Base-by-base conservation (phyloP, 2,329 filamentous ascomycete genomes). In the Penicillium sp. region DNA sequence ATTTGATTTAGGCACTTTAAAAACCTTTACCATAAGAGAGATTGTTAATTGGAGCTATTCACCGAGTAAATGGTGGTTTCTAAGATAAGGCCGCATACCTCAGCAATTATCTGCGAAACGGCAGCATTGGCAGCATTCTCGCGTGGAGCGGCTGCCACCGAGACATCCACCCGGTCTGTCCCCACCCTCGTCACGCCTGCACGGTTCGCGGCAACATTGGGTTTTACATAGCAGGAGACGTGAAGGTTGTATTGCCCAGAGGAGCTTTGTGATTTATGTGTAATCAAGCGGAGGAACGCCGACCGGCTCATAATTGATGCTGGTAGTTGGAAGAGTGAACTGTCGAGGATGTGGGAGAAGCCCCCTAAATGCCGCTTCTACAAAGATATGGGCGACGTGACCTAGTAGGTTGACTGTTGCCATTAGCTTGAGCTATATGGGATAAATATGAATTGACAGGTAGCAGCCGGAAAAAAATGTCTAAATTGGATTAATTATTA, bases 101-200 rank as follows among this genome's bases (percentile, higher is more conserved):
- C 75, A 59, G 87, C 86, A 51, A 91, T 74, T 4, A 90, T 72
- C 33, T 81, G 77, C 45, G 85, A 73, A 2, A 89, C 84, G 4
- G 87, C 87, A 66, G 82, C 83, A 67, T 91, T 91, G 5, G 88
- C 84, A 66, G 89, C 85, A 13, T 87, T 87, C 13, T 90, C 85
- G 56, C 81, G 79, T 10, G 88, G 80, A 59, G 82, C 85, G 0
- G 86, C 87, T 0, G 87, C 74, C 2, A 90, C 87, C 44, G 85
- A 87, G 1, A 91, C 69, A 55, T 88, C 82, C 43, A 91, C 79
- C 2, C 74, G 75, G 6, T 83, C 78, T 21, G 84, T 79, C 0
- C 80, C 80, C 3, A 91, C 71, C 0, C 78, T 76, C 2, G 75
- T 67, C 40, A 91, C 77, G 13, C 87, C 87, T 62, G 89, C 82